Evolutionary conservation across 495 filamentous ascomycete species (phyloP), one percentile per base, ranked within the genome.

Genomic region (Daldinia bambusicola): DNA sequence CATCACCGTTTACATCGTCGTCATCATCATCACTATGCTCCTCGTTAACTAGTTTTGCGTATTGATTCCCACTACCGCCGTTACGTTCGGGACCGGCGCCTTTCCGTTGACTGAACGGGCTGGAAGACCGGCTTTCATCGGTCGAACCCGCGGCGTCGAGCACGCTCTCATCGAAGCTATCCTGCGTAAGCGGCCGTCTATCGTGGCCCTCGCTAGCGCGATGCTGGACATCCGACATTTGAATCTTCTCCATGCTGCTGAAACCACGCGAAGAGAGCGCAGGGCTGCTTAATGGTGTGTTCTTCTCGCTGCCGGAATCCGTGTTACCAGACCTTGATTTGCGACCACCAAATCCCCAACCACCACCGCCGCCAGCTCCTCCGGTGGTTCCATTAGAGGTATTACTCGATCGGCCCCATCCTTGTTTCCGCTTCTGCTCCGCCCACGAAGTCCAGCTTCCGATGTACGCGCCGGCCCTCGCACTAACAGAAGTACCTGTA

Each of bases 391-490:
- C 70, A 20, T 37, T 67, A 13, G 66, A 62, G 56, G 69, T 78
- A 18, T 53, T 61, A 36, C 69, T 79, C 26, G 80, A 65, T 7
- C 82, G 76, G 52, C 82, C 84, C 83, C 87, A 87, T 7, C 88
- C 85, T 41, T 80, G 83, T 74, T 91, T 93, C 53, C 91, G 84
- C 81, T 96, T 97, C 80, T 99, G 94, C 32, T 88, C 89, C 6
- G 95, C 95, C 95, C 95, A 99, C 2, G 88, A 81, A n/a, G 94
- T 90, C 96, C 96, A 98, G 30, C 93, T 96, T 55, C 90, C 94
- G 53, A 99, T 84, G 73, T 97, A 99, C 5, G 95, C 91, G 16
- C 93, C 87, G 9, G 95, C 95, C 68, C 90, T 90, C 69, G 89
- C 86, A 9, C 90, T 81, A 0, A 91, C 92, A 1, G 89, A 89